These are phyloP conservation scores for Plasmopara muralis DNA, from an alignment of 352 stramenopile genomes.

Conservation along the genomic window DNA sequence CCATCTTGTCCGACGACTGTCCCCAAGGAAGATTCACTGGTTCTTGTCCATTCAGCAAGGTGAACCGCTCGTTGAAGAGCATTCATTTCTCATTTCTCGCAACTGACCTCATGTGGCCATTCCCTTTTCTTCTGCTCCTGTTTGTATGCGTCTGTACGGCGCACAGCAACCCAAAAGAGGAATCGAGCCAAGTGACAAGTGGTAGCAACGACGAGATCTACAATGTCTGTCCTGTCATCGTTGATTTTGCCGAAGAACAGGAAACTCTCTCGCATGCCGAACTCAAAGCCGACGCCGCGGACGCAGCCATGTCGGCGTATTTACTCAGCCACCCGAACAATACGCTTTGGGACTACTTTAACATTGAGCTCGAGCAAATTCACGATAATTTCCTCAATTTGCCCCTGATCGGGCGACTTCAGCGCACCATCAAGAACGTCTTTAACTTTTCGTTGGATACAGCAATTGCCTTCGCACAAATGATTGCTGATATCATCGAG, in stretches of 20 bases:
- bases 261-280: slow-evolving; percentile 14
- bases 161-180: background rate
- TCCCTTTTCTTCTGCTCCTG: slow-evolving; percentile 10
- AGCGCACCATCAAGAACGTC: slow-evolving; percentile 8
- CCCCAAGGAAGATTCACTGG: too few species aligned
- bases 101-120: too few species aligned
- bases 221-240: slow-evolving; percentile 20
- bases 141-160: slow-evolving; percentile 13
- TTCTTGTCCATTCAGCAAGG: too few species aligned
- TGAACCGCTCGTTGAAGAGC: too few species aligned
- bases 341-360: slow-evolving; percentile 25
- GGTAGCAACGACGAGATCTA: background rate
- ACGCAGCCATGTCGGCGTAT: slow-evolving; percentile 19
- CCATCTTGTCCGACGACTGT: too few species aligned
- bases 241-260: slow-evolving; percentile 17
- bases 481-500: slow-evolving; percentile 13
- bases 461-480: slow-evolving; percentile 10
- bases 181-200: background rate
- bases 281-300: slow-evolving; percentile 18
- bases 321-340: slow-evolving; percentile 22
- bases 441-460: slow-evolving; percentile 14
- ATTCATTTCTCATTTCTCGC: too few species aligned
- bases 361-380: slow-evolving; percentile 18
- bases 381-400: slow-evolving; percentile 11
- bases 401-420: slow-evolving; percentile 4